Evolutionary conservation across 768 basidiomycete genomes (phyloP), one percentile per base, ranked within the genome.

Genomic region (Pleurotus citrinopileatus): DNA sequence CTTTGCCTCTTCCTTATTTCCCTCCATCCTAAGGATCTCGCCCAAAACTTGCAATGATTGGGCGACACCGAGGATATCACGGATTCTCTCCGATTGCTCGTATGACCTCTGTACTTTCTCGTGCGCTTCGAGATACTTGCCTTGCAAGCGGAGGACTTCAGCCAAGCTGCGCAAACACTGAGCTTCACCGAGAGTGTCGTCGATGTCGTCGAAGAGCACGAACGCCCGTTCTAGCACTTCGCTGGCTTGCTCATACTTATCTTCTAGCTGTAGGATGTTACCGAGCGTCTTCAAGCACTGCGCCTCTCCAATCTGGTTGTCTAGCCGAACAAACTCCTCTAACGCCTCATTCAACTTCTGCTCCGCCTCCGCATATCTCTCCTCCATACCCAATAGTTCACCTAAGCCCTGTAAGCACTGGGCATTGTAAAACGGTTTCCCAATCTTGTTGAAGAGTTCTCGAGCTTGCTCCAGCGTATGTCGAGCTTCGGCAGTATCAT

Each of bases 41-140:
- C 53, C 53, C 34, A 54, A 45, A 26, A 42, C 53, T 32, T 54
- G 42, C 26, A 48, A n/a, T n/a, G 42, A 54, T 27, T 54, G 53
- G 7, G 48, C 48, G 19, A 51, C 27, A 37, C 48, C 48, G 8
- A 51, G 34, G 17, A 23, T 36, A 37, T 51, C 48, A 7, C 48
- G 29, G n/a, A 51, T 51, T 51, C 20, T 36, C 9, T 13, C 10
- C 3, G 48, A 51, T 10, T n/a, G 15, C 23, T 51, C 29, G 22
- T 51, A 23, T 23, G 48, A 51, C 23, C 23, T 37, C 34, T 51
- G 48, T 9, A 51, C 32, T 15, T 51, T 51, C 9, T 36, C 48
- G 34, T 51, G 48, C 12, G 48, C 48, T 37, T 51, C 48, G 7
- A 34, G 9, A 43, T 44, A 46, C 8, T n/a, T 19, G 15, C 8